phyloP scores from a whole-genome alignment of 257 asterid genomes.

The Handroanthus guayacan region DNA sequence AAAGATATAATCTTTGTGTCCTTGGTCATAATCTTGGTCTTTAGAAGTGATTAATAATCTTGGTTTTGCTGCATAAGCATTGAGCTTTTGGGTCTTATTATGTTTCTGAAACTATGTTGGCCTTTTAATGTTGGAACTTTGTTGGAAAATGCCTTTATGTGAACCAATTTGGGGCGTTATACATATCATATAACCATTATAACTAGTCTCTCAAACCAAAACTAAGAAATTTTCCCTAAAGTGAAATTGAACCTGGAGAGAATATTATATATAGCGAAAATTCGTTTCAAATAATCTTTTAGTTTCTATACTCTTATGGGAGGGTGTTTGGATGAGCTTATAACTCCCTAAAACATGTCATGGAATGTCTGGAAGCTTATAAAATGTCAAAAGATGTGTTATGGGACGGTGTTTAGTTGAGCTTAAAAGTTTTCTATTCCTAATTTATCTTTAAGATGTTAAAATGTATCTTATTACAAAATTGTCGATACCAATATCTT shows the following conservation, averaged over 20 bases:
- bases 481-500: no score
- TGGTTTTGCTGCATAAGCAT: neutral
- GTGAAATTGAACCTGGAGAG: neutral
- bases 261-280: neutral
- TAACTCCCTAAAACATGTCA: no score
- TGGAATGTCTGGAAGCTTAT: no score
- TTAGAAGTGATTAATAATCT: neutral
- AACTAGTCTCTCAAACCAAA: neutral
- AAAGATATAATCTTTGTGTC: constrained; percentile 5
- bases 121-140: neutral
- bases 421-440: no score
- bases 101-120: no score
- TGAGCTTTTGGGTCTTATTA: no score
- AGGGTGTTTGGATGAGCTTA: neutral
- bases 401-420: no score
- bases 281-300: no score
- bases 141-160: neutral
- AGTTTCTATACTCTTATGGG: neutral
- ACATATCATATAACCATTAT: neutral
- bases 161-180: neutral
- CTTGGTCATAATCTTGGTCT: constrained; percentile 1
- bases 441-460: no score
- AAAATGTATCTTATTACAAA: no score
- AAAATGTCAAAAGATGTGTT: no score
- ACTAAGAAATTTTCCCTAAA: neutral